phyloP scores from a whole-genome alignment of 768 basidiomycete species.

The Mycena sanguinolenta region DNA sequence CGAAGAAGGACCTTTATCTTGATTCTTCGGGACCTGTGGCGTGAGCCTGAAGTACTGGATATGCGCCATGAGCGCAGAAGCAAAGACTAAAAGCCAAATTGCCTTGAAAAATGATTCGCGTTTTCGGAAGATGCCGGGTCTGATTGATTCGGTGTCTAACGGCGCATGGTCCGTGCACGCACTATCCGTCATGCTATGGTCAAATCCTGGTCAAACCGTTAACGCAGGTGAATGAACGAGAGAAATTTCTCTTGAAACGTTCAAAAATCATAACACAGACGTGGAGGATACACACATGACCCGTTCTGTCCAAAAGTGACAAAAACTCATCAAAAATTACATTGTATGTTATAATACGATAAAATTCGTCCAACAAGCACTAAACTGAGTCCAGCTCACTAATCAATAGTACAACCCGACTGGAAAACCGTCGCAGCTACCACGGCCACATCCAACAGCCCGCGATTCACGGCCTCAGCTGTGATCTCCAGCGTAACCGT shows the following conservation, averaged over 20 bases:
- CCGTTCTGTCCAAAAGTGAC: too few species aligned
- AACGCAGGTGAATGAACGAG: too few species aligned
- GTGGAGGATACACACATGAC: too few species aligned
- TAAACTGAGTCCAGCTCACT: neutral
- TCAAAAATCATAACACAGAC: too few species aligned
- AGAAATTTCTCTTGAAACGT: too few species aligned
- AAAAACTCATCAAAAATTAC: too few species aligned
- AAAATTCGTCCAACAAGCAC: neutral
- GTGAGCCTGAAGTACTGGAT: slow-evolving; percentile 24
- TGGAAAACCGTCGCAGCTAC: slow-evolving; percentile 24
- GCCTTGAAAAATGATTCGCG: neutral
- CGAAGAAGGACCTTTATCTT: slow-evolving; percentile 6
- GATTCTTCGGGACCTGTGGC: slow-evolving; percentile 6
- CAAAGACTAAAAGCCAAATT: too few species aligned
- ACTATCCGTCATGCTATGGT: too few species aligned
- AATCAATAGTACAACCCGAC: slow-evolving; percentile 23
- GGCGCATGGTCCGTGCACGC: too few species aligned
- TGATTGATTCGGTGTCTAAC: too few species aligned
- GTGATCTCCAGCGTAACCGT: slow-evolving; percentile 23
- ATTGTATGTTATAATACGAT: neutral
- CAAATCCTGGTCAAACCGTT: too few species aligned
- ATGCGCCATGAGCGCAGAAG: slow-evolving; percentile 11
- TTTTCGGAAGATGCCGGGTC: neutral
- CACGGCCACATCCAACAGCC: slow-evolving; percentile 20
- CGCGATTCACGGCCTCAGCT: slow-evolving; percentile 7